A percentile compares a stretch with the other conserved stretches of the same genome.
These are phyloP conservation scores for Suillus fuscotomentosus DNA, from an alignment of 768 basidiomycete genomes.

Conservation along the genomic window DNA sequence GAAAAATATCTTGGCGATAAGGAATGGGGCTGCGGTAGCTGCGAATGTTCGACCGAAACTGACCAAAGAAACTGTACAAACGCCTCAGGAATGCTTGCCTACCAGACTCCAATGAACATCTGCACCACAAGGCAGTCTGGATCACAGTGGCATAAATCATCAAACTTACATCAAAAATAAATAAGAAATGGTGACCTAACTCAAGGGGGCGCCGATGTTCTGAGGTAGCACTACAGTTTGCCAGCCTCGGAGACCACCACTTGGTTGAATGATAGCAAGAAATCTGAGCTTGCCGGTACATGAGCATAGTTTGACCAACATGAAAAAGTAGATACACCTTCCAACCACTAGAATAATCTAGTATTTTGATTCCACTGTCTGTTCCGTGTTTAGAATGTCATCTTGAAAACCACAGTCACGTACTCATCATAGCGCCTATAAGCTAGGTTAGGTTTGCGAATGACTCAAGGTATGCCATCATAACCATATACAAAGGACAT, in stretches of 20 bases:
- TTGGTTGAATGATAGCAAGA: too few relatives aligned
- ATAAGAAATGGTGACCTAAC: conserved; percentile 35
- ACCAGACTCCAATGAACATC: conserved; percentile 46
- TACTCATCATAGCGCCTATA: conserved; percentile 27
- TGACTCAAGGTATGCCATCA: conserved; percentile 19
- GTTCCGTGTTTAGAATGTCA: not conserved
- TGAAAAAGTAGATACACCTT: conserved; percentile 18
- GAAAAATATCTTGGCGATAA: conserved; percentile 36
- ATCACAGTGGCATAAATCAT: conserved; percentile 39
- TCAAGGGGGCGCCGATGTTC: conserved; percentile 36
- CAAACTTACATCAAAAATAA: conserved; percentile 38
- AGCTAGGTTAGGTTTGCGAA: too few relatives aligned
- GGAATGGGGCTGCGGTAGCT: not conserved
- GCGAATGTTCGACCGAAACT: conserved; percentile 44
- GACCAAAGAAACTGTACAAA: conserved; percentile 30
- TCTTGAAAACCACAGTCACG: not conserved
- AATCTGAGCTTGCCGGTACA: too few relatives aligned
- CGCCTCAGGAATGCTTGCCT: conserved; percentile 6
- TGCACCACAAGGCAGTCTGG: conserved; percentile 38
- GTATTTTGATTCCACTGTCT: conserved; percentile 37
- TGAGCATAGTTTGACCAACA: too few relatives aligned
- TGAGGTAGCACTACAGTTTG: conserved; percentile 9
- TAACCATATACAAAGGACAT: conserved; percentile 38
- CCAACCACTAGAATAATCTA: conserved; percentile 26
- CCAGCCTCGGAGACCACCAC: too few relatives aligned